phyloP scores from a whole-genome alignment of 2,329 filamentous ascomycete species.

The Monosporascus sp. region DNA sequence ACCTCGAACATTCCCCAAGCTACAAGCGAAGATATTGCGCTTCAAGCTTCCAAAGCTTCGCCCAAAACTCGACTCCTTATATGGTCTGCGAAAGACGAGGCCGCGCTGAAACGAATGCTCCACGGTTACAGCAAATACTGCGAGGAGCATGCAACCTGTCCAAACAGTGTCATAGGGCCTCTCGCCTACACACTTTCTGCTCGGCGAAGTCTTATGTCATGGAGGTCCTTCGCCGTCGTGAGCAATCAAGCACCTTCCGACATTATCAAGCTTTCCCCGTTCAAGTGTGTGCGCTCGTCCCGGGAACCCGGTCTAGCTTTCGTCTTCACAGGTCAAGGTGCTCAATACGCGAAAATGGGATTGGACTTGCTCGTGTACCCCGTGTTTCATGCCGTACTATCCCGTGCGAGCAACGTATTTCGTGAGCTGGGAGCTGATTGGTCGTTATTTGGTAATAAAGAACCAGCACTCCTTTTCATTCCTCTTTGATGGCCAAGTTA shows the following conservation, averaged over 20 bases:
- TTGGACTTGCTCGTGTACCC: background rate
- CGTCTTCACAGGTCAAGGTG: background rate
- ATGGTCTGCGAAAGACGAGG: constrained; percentile 3
- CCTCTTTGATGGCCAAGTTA: no score
- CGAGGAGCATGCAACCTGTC: background rate
- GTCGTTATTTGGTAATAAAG: constrained; percentile 1
- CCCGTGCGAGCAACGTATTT: background rate
- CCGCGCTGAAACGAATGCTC: constrained; percentile 1
- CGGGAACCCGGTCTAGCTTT: background rate
- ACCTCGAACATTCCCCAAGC: no score
- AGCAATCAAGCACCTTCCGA: background rate
- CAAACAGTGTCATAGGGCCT: background rate
- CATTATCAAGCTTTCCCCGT: background rate
- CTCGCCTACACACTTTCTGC: constrained; percentile 3
- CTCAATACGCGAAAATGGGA: background rate
- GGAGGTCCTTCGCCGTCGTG: constrained; percentile 3
- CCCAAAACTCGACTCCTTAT: background rate
- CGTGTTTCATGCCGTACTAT: background rate
- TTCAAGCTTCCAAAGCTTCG: background rate
- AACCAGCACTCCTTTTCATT: background rate
- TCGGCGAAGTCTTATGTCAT: background rate
- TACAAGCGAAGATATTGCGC: background rate
- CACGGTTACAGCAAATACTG: background rate
- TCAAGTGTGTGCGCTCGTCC: background rate
- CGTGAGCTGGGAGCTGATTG: background rate